Base-by-base conservation (phyloP, 768 basidiomycete genomes). In the Phanerochaete carnosa region DNA sequence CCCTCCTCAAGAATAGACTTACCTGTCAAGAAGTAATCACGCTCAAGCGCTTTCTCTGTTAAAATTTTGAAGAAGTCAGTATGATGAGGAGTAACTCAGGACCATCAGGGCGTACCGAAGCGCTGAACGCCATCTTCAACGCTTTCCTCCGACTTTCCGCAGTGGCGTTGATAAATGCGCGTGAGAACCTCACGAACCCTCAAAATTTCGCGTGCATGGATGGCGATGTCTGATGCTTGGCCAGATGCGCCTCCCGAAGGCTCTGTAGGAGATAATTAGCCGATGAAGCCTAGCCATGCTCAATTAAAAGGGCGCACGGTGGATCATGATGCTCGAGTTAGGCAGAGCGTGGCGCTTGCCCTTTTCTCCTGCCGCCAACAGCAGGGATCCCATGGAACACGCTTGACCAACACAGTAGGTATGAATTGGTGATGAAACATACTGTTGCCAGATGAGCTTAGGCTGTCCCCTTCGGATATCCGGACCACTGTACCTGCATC, bases 1-100 rank as follows among this genome's bases (percentile, higher is more conserved):
- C 39, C 39, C 16, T 9, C 4, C 39, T 19, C 6, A 50, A 59
- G 6, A 43, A 2, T 30, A 55, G 23, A 59, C 73, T 64, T 64
- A 88, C 90, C 88, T 61, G 94, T 96, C 92, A 98, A 90, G 74
- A 94, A 98, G 75, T 95, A 95, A 74, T 98, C 95, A 62, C 95
- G 83, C 76, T 98, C 95, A 65, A 98, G 77, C 39, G 95, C 94
- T 61, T 79, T 88, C 74, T 92, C 94, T 95, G 73, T 50, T 51
- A 64, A 62, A 39, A 64, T 66, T 57, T 37, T 56, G 58, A 57
- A 47, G 32, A 58, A 30, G 30, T 43, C 53, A 55, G 32, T 19
- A 49, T 19, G 35, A 33, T 45, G 26, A 33, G 15, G 1, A 54
- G 23, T 8, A 30, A n/a, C 12, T 19, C 29, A 43, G 25, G 51